Conservation (phyloP, 129 eudicot species). For the Escallonia herrerae region DNA sequence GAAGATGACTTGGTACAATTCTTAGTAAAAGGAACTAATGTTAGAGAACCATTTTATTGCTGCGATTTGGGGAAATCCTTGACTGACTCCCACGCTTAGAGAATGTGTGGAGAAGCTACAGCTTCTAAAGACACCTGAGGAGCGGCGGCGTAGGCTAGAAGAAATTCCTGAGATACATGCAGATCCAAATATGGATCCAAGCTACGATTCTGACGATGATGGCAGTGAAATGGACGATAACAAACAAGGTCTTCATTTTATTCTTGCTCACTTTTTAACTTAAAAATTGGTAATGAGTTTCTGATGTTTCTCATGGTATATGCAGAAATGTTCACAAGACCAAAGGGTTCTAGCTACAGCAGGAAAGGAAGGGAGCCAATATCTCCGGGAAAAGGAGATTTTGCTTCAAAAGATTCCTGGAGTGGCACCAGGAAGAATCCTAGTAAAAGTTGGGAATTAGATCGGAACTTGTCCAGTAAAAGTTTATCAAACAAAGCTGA, state of each 20-base stretch:
- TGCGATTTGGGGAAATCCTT: conserved; percentile 32
- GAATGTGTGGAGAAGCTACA: conserved; percentile 85
- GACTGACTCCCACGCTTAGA: conserved; percentile 74
- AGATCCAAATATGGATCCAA: conserved; percentile 98
- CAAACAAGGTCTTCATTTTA: conserved; percentile 47
- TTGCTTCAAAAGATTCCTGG: conserved; percentile 49
- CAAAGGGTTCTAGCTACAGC: conserved; percentile 43
- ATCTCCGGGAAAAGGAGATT: conserved; percentile 56
- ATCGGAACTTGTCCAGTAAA: conserved; percentile 38
- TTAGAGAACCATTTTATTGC: no score
- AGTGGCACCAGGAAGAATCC: conserved; percentile 29
- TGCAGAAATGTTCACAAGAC: conserved; percentile 46
- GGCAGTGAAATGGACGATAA: conserved; percentile 55
- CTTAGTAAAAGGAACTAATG: background rate
- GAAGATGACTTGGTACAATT: no score
- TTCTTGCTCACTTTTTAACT: background rate
- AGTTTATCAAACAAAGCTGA: conserved; percentile 28
- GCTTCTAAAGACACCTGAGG: conserved; percentile 79
- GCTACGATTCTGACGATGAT: conserved; percentile 74
- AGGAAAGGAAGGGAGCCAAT: conserved; percentile 57
- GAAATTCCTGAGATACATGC: conserved; percentile 71
- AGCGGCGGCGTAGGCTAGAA: conserved; percentile 82
- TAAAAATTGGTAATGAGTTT: background rate
- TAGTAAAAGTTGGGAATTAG: conserved; percentile 37
- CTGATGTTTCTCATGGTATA: background rate